Evolutionary conservation across 73 alveolate species (phyloP).

Genomic region (Breviolum minutum): DNA sequence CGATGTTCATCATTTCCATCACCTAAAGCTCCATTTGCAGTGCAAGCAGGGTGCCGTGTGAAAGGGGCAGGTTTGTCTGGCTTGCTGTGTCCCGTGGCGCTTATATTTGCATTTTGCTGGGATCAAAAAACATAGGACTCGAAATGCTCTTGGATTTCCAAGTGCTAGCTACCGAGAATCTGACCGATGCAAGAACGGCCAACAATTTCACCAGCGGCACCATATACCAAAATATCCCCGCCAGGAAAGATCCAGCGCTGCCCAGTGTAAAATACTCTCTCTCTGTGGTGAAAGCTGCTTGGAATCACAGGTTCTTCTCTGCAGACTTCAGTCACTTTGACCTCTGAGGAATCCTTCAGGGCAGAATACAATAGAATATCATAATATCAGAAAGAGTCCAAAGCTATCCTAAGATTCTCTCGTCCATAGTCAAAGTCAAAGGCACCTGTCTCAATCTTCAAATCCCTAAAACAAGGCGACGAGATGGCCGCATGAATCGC

Average conservation of each 20-base stretch:
- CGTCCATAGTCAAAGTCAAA: no score
- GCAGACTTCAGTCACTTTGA: not conserved
- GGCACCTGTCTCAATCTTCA: no score
- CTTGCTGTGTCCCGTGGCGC: no score
- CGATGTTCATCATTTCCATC: conserved; percentile 22
- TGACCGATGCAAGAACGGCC: conserved; percentile 6
- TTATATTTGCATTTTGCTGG: no score
- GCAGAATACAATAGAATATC: not conserved
- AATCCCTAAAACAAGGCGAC: no score
- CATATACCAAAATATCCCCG: conserved; percentile 16
- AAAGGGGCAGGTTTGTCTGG: no score
- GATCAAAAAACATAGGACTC: not conserved
- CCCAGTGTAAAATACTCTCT: conserved; percentile 17
- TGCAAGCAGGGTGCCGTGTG: no score
- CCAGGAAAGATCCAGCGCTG: conserved; percentile 15
- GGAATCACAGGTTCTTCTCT: conserved; percentile 12
- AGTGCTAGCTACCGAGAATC: not conserved
- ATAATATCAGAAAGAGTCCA: no score
- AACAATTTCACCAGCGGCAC: conserved; percentile 13
- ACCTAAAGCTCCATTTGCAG: not conserved
- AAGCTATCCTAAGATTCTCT: no score
- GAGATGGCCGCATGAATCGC: no score
- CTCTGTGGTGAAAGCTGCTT: not conserved
- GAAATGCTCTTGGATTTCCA: not conserved
- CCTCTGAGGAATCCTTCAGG: not conserved